phyloP scores from a whole-genome alignment of 805 yeast genomes.

The Yamadazyma scolyti region DNA sequence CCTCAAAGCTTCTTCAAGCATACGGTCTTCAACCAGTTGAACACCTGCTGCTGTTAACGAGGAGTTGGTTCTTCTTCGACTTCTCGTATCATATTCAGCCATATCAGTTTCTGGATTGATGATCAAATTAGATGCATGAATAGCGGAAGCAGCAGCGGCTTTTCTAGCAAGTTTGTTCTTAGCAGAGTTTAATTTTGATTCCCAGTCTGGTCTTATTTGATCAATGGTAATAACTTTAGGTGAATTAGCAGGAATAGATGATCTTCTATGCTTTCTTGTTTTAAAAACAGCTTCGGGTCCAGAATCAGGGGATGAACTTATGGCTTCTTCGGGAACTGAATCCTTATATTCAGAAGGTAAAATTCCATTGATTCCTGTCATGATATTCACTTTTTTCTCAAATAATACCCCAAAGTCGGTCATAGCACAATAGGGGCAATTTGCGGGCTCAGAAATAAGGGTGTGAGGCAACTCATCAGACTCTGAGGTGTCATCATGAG shows the following conservation, averaged over 20 bases:
- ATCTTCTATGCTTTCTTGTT: conserved; percentile 19
- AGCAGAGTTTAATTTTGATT: conserved; percentile 64
- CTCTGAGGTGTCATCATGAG: conserved; percentile 52
- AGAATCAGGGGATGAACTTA: conserved; percentile 9
- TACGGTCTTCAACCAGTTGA: conserved; percentile 53
- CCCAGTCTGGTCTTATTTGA: conserved; percentile 91
- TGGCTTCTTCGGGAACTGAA: conserved; percentile 4
- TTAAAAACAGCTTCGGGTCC: conserved; percentile 2
- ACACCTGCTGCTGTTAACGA: not conserved
- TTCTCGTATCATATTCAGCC: conserved; percentile 13
- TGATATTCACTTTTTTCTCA: conserved; percentile 52
- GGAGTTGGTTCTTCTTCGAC: conserved; percentile 10
- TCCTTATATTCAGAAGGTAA: conserved; percentile 34
- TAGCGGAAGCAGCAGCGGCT: conserved; percentile 91
- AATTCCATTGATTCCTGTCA: conserved; percentile 55
- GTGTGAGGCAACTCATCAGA: conserved; percentile 48
- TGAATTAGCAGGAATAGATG: conserved; percentile 61
- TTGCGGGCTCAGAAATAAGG: conserved; percentile 80
- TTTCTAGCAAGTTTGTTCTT: conserved; percentile 74
- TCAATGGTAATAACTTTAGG: conserved; percentile 77
- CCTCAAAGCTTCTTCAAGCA: conserved; percentile 82
- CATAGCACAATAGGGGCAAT: conserved; percentile 92
- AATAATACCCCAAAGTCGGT: conserved; percentile 82
- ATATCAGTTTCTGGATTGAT: conserved; percentile 26
- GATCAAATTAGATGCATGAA: conserved; percentile 81